Conservation (phyloP, 2,329 filamentous ascomycete species). For the Trichophyton rubrum region DNA sequence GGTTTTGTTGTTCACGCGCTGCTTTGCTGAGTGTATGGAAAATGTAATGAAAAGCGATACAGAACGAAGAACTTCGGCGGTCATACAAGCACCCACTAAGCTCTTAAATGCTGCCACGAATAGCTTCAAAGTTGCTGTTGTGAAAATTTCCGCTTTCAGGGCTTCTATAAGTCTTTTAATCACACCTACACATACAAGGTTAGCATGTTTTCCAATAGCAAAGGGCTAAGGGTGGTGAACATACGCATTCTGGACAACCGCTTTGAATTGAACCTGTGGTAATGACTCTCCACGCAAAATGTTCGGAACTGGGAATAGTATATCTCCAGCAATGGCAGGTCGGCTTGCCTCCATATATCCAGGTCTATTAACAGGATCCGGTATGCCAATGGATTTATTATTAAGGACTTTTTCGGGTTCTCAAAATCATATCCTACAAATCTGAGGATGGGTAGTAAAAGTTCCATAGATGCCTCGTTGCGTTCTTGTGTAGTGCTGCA, state of each 20-base stretch:
- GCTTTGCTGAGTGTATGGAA: conserved; percentile 57
- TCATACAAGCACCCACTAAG: conserved; percentile 67
- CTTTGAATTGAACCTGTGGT: conserved; percentile 82
- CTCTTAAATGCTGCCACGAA: conserved; percentile 70
- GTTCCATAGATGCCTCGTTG: conserved; percentile 42
- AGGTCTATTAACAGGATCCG: conserved; percentile 83
- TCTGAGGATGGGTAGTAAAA: conserved; percentile 64
- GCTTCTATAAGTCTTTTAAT: conserved; percentile 83
- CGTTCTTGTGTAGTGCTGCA: conserved; percentile 34
- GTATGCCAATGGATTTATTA: conserved; percentile 91
- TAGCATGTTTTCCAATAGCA: conserved; percentile 15
- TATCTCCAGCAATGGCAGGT: conserved; percentile 63
- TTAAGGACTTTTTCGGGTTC: conserved; percentile 75
- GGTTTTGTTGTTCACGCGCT: conserved; percentile 22
- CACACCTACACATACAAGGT: conserved; percentile 48
- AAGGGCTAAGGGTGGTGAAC: conserved; percentile 22
- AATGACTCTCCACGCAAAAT: conserved; percentile 81
- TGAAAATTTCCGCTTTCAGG: conserved; percentile 71
- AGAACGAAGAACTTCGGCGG: conserved; percentile 71
- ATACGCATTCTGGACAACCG: conserved; percentile 80
- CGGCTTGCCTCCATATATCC: conserved; percentile 79
- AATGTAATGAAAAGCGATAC: conserved; percentile 89
- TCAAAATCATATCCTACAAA: conserved; percentile 81
- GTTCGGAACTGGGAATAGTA: conserved; percentile 89
- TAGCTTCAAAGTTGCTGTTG: conserved; percentile 56